Conservation (phyloP, 306 rosid genomes). For the Canavalia ensiformis region DNA sequence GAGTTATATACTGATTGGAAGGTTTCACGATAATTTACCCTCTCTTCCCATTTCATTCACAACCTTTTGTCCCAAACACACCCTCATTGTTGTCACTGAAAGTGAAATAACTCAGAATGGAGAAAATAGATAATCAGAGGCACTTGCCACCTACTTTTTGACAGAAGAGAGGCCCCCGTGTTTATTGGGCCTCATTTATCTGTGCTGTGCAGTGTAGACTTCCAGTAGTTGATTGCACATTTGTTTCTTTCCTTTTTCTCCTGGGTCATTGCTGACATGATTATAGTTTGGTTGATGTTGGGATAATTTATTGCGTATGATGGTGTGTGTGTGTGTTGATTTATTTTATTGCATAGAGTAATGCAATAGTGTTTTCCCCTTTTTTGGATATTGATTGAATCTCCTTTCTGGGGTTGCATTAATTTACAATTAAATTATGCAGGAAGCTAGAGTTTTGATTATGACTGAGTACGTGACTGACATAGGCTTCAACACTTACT, state of each 20-base stretch:
- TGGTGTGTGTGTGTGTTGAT: neutral
- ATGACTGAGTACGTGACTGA: too few relatives aligned
- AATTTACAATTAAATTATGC: conserved; percentile 10
- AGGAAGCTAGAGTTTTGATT: conserved; percentile 13
- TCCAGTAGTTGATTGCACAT: conserved; percentile 15
- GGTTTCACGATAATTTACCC: neutral
- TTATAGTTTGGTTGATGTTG: neutral
- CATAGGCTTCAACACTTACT: too few relatives aligned
- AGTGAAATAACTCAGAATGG: neutral
- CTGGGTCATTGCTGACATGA: neutral
- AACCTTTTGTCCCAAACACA: neutral
- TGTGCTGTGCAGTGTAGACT: neutral
- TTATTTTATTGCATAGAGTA: neutral
- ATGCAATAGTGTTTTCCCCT: neutral
- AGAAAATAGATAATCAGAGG: neutral
- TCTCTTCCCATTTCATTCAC: neutral
- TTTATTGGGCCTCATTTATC: neutral
- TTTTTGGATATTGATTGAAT: neutral
- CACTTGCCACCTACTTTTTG: neutral
- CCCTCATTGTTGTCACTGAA: neutral
- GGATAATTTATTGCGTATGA: neutral
- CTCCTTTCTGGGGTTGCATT: conserved; percentile 4
- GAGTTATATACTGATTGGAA: neutral
- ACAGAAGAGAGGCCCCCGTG: neutral
- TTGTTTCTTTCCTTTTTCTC: neutral